Evolutionary conservation across 345 rosid genomes (phyloP).

Genomic region (Eucalyptus curtisii): DNA sequence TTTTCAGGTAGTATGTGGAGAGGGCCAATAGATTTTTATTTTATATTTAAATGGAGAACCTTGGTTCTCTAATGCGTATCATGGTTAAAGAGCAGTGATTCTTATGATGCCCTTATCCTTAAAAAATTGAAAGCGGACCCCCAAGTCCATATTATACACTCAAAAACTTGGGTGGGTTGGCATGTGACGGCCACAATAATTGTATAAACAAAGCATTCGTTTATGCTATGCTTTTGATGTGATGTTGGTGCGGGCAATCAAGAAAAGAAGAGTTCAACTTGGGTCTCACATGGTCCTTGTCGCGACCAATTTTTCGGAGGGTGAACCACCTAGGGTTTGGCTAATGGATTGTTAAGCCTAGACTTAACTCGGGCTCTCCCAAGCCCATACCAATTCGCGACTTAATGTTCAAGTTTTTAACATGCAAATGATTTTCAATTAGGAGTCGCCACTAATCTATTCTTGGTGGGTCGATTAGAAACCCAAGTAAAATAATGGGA

Average conservation of each 20-base stretch:
- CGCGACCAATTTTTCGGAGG: no score
- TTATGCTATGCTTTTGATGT: not conserved
- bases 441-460: no score
- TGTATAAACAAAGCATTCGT: not conserved
- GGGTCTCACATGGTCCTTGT: not conserved
- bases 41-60: not conserved
- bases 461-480: no score
- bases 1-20: not conserved
- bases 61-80: not conserved
- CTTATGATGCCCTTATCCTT: not conserved
- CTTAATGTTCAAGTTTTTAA: no score
- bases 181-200: not conserved
- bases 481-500: no score
- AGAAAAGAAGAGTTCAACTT: not conserved
- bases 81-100: not conserved
- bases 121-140: not conserved
- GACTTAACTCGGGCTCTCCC: no score
- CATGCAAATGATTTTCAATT: no score
- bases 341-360: no score
- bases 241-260: not conserved
- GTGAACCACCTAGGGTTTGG: no score
- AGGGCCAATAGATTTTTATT: not conserved
- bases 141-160: not conserved
- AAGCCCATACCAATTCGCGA: no score
- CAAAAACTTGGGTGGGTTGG: not conserved